These are phyloP conservation scores for Ulvella scutata DNA, from an alignment of 139 green algal genomes.

Conservation along the genomic window DNA sequence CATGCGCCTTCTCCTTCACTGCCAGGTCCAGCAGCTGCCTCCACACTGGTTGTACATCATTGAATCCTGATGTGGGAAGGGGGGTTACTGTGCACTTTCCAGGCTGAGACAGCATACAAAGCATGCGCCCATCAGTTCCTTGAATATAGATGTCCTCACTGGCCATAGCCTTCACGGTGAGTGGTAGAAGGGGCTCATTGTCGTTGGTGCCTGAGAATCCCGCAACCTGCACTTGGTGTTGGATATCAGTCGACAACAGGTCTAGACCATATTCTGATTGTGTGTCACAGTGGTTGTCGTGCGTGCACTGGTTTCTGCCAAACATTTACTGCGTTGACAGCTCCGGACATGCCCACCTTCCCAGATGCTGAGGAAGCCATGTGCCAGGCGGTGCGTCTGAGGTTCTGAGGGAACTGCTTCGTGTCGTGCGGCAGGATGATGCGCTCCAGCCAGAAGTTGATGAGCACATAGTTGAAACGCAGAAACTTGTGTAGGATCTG, in stretches of 20 bases:
- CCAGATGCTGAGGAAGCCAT: conserved; percentile 20
- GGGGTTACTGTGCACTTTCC: neutral
- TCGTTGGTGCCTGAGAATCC: conserved; percentile 42
- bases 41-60: conserved; percentile 12
- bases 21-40: conserved; percentile 22
- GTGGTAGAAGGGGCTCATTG: conserved; percentile 36
- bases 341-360: too few relatives aligned
- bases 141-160: conserved; percentile 6
- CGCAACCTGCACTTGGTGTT: conserved; percentile 4
- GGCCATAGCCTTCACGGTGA: conserved; percentile 14
- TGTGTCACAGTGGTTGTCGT: too few relatives aligned
- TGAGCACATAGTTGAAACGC: conserved; percentile 23
- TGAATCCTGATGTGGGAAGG: neutral
- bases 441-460: conserved; percentile 33
- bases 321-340: too few relatives aligned
- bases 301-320: too few relatives aligned
- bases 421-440: conserved; percentile 24
- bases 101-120: conserved; percentile 22
- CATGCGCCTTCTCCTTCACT: conserved; percentile 13
- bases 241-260: too few relatives aligned
- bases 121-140: conserved; percentile 46
- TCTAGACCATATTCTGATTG: too few relatives aligned
- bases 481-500: conserved; percentile 13
- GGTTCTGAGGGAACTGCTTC: conserved; percentile 20
- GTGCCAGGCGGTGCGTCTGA: conserved; percentile 30